Percentiles rank a stretch among this genome's conserved stretches.
phyloP scores from a whole-genome alignment of 345 rosid genomes.

The Limnanthes douglasii region DNA sequence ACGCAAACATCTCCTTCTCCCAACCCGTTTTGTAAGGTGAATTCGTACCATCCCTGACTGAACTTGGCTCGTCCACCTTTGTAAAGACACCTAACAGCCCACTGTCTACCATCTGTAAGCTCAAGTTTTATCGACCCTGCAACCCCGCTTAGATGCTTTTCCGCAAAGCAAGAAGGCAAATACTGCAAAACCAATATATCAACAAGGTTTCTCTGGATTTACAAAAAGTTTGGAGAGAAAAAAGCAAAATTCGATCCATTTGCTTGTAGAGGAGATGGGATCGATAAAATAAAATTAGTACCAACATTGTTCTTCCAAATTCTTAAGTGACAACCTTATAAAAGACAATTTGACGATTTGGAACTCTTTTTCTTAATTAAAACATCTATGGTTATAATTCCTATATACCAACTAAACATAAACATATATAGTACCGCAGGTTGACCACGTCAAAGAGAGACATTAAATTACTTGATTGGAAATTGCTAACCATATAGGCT shows the following conservation, averaged over 20 bases:
- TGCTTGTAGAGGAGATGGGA: constrained; percentile 2
- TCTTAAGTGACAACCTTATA: no score
- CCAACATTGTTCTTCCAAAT: no score
- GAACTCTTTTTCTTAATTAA: not conserved
- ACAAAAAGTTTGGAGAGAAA: no score
- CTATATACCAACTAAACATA: no score
- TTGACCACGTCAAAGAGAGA: no score
- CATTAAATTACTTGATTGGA: no score
- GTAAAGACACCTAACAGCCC: constrained; percentile 86
- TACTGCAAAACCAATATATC: constrained; percentile 47
- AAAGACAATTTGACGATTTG: not conserved
- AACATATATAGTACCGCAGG: no score
- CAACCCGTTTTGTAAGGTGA: constrained; percentile 59
- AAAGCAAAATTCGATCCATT: not conserved
- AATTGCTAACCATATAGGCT: no score
- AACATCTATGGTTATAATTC: no score
- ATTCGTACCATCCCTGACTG: constrained; percentile 91
- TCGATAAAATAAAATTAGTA: no score
- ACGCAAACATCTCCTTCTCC: constrained; percentile 91
- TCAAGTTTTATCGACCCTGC: constrained; percentile 76
- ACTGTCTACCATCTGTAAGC: constrained; percentile 56
- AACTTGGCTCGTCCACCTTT: constrained; percentile 79
- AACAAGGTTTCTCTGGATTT: no score
- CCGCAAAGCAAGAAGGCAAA: constrained; percentile 79
- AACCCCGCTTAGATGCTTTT: constrained; percentile 64